A percentile compares a stretch with the other conserved stretches of the same genome.
phyloP scores from a whole-genome alignment of 306 rosid genomes.

The Ormosia emarginata region DNA sequence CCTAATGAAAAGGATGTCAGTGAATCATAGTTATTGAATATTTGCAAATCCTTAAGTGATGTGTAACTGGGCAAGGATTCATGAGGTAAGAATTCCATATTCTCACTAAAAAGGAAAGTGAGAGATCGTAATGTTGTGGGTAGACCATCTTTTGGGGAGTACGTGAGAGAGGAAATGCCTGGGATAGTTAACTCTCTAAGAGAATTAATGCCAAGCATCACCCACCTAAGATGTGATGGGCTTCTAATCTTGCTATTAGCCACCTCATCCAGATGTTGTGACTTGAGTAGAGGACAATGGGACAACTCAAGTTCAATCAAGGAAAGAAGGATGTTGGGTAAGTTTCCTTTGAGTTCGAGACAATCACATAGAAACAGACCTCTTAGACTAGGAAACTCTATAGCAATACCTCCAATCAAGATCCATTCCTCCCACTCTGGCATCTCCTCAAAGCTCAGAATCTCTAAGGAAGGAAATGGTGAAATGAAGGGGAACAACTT shows the following conservation, averaged over 20 bases:
- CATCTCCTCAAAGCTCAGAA: neutral
- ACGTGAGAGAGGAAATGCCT: neutral
- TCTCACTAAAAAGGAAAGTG: neutral
- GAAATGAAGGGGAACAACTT: neutral
- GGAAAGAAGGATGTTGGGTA: neutral
- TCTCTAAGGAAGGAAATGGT: neutral
- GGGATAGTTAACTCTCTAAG: too few relatives aligned
- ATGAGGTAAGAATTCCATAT: neutral
- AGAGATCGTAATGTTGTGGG: neutral
- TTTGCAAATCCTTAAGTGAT: neutral
- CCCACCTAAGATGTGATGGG: too few relatives aligned
- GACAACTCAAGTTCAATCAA: too few relatives aligned
- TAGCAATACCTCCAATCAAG: neutral
- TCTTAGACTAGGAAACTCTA: neutral
- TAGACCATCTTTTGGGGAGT: too few relatives aligned
- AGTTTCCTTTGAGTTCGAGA: neutral
- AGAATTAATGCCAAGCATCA: too few relatives aligned
- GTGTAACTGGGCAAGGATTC: too few relatives aligned
- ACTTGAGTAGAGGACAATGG: too few relatives aligned
- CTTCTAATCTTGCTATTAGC: too few relatives aligned
- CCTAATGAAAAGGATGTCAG: neutral
- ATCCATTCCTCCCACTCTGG: conserved; percentile 7
- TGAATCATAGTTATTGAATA: neutral
- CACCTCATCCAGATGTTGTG: too few relatives aligned
- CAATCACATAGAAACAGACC: neutral